Percentiles rank a stretch among this genome's conserved stretches.
phyloP scores from a whole-genome alignment of 225 moss, liverwort and hornwort species.

The Asterella californica region DNA sequence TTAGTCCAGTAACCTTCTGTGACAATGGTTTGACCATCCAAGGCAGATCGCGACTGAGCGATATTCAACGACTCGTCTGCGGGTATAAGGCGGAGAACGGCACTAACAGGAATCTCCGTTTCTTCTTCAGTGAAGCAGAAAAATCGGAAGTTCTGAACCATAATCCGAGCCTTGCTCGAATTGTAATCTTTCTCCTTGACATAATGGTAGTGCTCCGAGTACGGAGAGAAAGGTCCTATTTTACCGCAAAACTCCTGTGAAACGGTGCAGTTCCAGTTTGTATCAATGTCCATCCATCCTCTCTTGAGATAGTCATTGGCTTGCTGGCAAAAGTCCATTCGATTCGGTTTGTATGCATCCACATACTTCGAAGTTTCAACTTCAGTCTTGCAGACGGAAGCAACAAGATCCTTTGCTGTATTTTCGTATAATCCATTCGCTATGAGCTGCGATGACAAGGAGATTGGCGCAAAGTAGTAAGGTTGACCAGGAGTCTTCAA shows the following conservation, averaged over 20 bases:
- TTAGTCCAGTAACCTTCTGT: constrained; percentile 47
- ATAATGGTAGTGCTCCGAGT: neutral
- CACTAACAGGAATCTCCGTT: constrained; percentile 21
- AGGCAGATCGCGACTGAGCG: constrained; percentile 25
- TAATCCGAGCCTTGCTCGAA: constrained; percentile 33
- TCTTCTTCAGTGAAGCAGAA: constrained; percentile 1
- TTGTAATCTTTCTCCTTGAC: constrained; percentile 32
- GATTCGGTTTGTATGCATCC: constrained; percentile 16
- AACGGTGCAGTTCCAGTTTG: constrained; percentile 43
- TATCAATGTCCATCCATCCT: constrained; percentile 30
- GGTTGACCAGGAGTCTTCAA: constrained; percentile 9
- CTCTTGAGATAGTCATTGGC: neutral
- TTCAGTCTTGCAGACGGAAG: constrained; percentile 23
- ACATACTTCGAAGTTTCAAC: neutral
- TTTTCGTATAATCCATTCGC: constrained; percentile 12
- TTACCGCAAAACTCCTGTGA: constrained; percentile 34
- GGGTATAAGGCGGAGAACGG: constrained; percentile 42
- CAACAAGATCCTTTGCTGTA: constrained; percentile 21
- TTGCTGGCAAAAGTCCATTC: constrained; percentile 24
- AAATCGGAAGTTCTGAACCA: constrained; percentile 22
- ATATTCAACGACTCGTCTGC: constrained; percentile 15
- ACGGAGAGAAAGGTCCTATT: constrained; percentile 43
- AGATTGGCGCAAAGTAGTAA: constrained; percentile 34
- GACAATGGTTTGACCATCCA: constrained; percentile 44
- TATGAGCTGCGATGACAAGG: constrained; percentile 25